Evolutionary conservation across 31 red algal species (phyloP).

Genomic region (Bonnemaisonia californica): DNA sequence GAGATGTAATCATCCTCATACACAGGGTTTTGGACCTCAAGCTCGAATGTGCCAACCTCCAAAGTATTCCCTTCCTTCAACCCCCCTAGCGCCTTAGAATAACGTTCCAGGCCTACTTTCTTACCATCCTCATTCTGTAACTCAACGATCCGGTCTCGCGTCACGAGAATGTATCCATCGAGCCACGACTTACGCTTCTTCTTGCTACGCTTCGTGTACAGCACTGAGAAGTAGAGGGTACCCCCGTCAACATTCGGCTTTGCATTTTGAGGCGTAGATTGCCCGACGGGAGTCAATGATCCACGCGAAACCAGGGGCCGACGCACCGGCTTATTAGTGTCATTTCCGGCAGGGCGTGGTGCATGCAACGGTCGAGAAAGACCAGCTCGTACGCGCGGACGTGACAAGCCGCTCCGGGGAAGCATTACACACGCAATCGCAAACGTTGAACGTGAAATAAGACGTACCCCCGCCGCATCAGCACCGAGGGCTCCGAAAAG

Average conservation of each 20-base stretch:
- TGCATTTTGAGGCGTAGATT: not conserved
- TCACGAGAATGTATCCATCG: slow-evolving; percentile 75
- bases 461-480: too few relatives aligned
- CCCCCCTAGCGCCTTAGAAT: slow-evolving; percentile 49
- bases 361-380: slow-evolving; percentile 38
- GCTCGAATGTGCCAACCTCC: slow-evolving; percentile 58
- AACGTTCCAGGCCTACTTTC: slow-evolving; percentile 46
- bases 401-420: slow-evolving; percentile 23
- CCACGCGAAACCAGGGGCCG: not conserved
- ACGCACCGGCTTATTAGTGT: not conserved
- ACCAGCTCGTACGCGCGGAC: slow-evolving; percentile 46
- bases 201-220: slow-evolving; percentile 79
- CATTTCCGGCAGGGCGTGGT: not conserved
- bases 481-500: too few relatives aligned
- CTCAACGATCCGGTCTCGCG: slow-evolving; percentile 59
- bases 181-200: slow-evolving; percentile 82
- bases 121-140: slow-evolving; percentile 76
- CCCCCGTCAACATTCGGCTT: not conserved
- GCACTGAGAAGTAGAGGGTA: slow-evolving; percentile 56
- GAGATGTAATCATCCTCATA: slow-evolving; percentile 71
- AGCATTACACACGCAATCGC: slow-evolving; percentile 13
- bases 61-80: slow-evolving; percentile 81
- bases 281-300: not conserved
- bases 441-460: not conserved
- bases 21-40: slow-evolving; percentile 70